Evolutionary conservation across 2,329 filamentous ascomycete genomes (phyloP).

Genomic region (Colletotrichum siamense): DNA sequence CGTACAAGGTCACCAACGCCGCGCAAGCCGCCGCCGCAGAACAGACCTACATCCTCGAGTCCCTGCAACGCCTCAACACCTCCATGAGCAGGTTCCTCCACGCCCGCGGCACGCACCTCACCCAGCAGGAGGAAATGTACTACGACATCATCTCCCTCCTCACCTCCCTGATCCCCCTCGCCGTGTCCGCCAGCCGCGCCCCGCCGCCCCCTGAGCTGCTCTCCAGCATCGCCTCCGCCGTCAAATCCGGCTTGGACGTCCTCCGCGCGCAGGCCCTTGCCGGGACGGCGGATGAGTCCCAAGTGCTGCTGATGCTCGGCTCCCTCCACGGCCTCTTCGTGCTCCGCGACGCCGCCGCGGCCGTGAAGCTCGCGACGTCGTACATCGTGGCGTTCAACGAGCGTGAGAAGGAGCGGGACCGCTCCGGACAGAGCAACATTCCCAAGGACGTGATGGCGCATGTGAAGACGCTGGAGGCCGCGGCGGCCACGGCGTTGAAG

Average conservation of each 20-base stretch:
- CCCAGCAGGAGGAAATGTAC: conserved; percentile 46
- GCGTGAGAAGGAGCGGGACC: conserved; percentile 43
- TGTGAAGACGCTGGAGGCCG: conserved; percentile 36
- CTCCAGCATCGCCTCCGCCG: conserved; percentile 7
- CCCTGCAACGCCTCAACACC: conserved; percentile 45
- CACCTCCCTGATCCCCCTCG: conserved; percentile 36
- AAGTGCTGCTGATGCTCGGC: conserved; percentile 29
- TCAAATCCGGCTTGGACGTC: conserved; percentile 31
- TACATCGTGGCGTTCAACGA: conserved; percentile 42
- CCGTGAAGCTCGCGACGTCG: conserved; percentile 33
- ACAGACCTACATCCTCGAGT: conserved; percentile 48
- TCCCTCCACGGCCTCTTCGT: conserved; percentile 42
- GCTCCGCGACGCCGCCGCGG: conserved; percentile 42
- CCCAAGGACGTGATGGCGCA: conserved; percentile 40
- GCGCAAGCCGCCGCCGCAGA: conserved; percentile 44
- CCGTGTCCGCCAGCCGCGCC: background rate
- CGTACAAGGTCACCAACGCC: conserved; percentile 53
- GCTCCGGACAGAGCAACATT: conserved; percentile 41
- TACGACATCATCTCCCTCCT: conserved; percentile 50
- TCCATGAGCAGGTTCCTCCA: conserved; percentile 46
- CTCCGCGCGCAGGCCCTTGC: conserved; percentile 24
- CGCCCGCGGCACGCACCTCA: conserved; percentile 35
- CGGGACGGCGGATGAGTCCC: background rate
- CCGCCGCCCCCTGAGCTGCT: background rate
- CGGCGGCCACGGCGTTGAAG: conserved; percentile 34